These are phyloP conservation scores for Pseudomicrostroma phylloplanum DNA, from an alignment of 1,284 basidiomycete species.

Conservation along the genomic window DNA sequence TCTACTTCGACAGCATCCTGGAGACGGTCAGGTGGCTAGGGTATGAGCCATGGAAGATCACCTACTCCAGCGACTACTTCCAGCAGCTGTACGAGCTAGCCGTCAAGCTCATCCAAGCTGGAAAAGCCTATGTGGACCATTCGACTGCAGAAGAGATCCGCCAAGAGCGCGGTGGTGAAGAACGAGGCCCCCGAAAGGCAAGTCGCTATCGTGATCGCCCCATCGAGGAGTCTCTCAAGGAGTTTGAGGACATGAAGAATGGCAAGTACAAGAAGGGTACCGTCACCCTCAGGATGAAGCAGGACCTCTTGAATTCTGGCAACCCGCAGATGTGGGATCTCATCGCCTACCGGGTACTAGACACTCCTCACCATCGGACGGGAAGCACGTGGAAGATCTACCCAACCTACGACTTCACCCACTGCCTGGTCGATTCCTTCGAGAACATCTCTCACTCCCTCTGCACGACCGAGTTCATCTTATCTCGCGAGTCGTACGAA, in stretches of 20 bases:
- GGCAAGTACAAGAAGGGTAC: constrained; percentile 85
- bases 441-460: constrained; percentile 99
- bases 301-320: constrained; percentile 74
- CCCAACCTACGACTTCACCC: constrained; percentile 97
- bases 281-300: constrained; percentile 94
- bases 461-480: constrained; percentile 93
- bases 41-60: constrained; percentile 97
- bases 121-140: constrained; percentile 91
- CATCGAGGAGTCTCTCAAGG: constrained; percentile 71
- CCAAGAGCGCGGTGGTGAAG: constrained; percentile 72
- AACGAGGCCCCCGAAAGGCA: constrained; percentile 74
- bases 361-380: constrained; percentile 87
- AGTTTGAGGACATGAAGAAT: constrained; percentile 88
- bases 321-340: constrained; percentile 99
- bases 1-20: constrained; percentile 92
- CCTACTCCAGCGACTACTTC: constrained; percentile 98
- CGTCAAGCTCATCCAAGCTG: constrained; percentile 79
- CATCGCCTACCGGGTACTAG: constrained; percentile 88
- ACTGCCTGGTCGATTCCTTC: constrained; percentile 96
- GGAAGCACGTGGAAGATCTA: constrained; percentile 78
- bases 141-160: constrained; percentile 93
- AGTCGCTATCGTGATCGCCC: constrained; percentile 80
- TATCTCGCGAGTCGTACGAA: constrained; percentile 95
- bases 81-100: constrained; percentile 79
- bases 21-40: constrained; percentile 95